Base-by-base conservation (phyloP, 2,329 filamentous ascomycete species). In the Colletotrichum gigasporum region DNA sequence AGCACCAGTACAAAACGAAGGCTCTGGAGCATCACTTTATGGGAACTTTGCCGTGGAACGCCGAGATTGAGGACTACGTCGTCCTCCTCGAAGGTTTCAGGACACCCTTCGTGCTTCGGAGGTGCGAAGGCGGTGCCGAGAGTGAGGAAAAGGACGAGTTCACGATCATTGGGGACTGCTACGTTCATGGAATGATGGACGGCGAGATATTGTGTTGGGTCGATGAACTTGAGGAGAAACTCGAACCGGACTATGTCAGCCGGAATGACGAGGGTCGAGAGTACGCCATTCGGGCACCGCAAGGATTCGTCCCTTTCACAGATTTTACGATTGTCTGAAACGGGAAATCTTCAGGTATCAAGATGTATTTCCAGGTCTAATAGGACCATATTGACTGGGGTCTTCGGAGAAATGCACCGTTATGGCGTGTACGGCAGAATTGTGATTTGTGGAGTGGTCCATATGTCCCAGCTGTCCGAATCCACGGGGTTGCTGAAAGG, bases 21-120 rank as follows among this genome's bases (percentile, higher is more conserved):
- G 16, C 22, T 9, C 5, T 58, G 14, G 30, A 16, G 3, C 18
- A 35, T 11, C n/a, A 45, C 5, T 58, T 39, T 24, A 59, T 52
- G 30, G 37, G 28, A 10, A 47, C 45, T 11, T 14, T 63, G 9
- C 45, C 53, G 3, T 59, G 60, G 60, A 47, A 59, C 18, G 55
- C 48, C 10, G 47, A 64, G 48, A 22, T 37, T 5, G 47, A 63
- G 2, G 76, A 78, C 55, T 68, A 70, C 1, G 66, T 78, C 9
- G 74, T 69, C 12, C 68, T 78, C 30, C 44, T 79, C 11, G 70
- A 74, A 20, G 76, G 76, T 3, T 76, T 75, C 0, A 72, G 61
- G 44, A 72, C 72, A 2, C 76, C 76, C 6, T 77, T 75, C 22
- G 50, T 76, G 26, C 58, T 79, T 4, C 69, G 76, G 9, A 66